Conservation (phyloP, 2,329 filamentous ascomycete genomes). For the Fusarium continuum region DNA sequence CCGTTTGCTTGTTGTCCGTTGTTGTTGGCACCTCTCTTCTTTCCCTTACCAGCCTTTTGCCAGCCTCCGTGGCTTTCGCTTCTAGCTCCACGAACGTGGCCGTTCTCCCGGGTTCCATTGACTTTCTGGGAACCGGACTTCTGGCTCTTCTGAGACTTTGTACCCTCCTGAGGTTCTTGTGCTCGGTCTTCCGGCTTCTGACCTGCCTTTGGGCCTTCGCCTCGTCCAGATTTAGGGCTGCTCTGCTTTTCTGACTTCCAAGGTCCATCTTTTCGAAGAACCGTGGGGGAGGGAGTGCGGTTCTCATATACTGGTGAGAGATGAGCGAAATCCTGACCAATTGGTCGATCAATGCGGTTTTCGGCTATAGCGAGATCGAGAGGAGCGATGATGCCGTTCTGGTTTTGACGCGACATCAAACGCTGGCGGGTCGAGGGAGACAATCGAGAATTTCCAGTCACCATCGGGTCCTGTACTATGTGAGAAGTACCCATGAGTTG, state of each 20-base stretch:
- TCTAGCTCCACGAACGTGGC: conserved; percentile 63
- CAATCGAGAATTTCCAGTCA: conserved; percentile 44
- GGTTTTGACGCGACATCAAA: conserved; percentile 53
- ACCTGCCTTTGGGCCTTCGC: conserved; percentile 31
- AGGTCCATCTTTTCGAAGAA: conserved; percentile 61
- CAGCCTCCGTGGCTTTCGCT: conserved; percentile 65
- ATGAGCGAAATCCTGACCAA: conserved; percentile 55
- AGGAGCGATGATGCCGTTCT: conserved; percentile 62
- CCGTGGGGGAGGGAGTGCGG: conserved; percentile 74
- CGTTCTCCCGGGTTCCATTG: conserved; percentile 59
- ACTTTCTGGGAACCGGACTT: conserved; percentile 45
- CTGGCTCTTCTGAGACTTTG: conserved; percentile 41
- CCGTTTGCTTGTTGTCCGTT: conserved; percentile 50
- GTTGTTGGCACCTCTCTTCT: conserved; percentile 55
- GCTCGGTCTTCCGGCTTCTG: conserved; percentile 40
- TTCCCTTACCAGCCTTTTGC: conserved; percentile 66
- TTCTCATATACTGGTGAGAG: conserved; percentile 80
- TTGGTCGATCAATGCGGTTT: conserved; percentile 50
- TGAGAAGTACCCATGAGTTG: conserved; percentile 44
- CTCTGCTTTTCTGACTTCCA: conserved; percentile 41
- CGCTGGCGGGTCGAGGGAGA: conserved; percentile 51
- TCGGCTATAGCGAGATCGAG: conserved; percentile 64
- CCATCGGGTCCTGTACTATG: conserved; percentile 46
- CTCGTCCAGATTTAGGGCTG: conserved; percentile 29
- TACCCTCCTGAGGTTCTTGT: conserved; percentile 41